These are phyloP conservation scores for Clavulina sp. DNA, from an alignment of 768 basidiomycete species.

Conservation along the genomic window DNA sequence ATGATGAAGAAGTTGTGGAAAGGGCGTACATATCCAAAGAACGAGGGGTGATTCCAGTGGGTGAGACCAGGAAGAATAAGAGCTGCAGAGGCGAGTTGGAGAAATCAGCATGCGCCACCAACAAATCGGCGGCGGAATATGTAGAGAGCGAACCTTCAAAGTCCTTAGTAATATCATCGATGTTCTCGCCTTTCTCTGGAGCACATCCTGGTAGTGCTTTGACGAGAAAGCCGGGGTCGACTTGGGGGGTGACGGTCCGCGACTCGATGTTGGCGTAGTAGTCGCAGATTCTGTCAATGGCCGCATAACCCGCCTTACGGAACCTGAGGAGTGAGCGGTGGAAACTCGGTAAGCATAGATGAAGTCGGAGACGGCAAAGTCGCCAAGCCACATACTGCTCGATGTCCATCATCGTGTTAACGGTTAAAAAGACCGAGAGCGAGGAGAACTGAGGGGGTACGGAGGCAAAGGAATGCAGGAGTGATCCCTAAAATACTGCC, in stretches of 20 bases:
- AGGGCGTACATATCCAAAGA: constrained; percentile 69
- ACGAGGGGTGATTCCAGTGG: constrained; percentile 83
- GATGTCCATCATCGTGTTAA: too few species aligned
- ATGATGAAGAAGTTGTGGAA: not conserved
- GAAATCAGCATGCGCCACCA: too few species aligned
- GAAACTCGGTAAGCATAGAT: too few species aligned
- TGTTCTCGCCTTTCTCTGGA: constrained; percentile 57
- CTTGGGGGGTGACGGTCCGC: constrained; percentile 47
- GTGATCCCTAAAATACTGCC: too few species aligned
- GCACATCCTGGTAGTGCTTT: constrained; percentile 48
- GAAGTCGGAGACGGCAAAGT: too few species aligned
- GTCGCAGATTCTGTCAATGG: constrained; percentile 51
- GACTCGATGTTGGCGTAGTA: constrained; percentile 56
- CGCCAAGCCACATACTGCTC: too few species aligned
- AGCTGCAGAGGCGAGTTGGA: too few species aligned
- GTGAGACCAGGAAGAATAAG: too few species aligned
- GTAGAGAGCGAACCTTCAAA: constrained; percentile 55
- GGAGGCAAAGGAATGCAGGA: too few species aligned
- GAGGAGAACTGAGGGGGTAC: too few species aligned
- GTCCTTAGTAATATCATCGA: constrained; percentile 54
- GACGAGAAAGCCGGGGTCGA: constrained; percentile 73
- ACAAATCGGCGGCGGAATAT: too few species aligned
- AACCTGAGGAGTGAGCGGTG: not conserved
- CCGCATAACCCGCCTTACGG: not conserved
- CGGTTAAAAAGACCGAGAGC: too few species aligned